Evolutionary conservation across 1,284 basidiomycete species (phyloP), one percentile per base, ranked within the genome.

Genomic region (Cryptococcus floricola): DNA sequence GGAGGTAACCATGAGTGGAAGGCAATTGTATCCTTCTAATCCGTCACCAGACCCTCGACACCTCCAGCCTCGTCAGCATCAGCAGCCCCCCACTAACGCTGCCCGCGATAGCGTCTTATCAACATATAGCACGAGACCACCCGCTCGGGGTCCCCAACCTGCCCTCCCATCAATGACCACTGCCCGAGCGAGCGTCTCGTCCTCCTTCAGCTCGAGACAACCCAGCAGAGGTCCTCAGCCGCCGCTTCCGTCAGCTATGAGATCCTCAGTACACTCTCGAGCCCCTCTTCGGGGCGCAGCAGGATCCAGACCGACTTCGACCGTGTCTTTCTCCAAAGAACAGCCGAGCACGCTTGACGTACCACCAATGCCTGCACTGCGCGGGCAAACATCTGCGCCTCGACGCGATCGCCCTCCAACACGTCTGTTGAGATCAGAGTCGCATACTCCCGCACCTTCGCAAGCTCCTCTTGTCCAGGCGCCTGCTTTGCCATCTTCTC

Each of bases 11-110:
- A 23, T 18, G 6, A 18, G 23, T 18, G 10, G n/a, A 18, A 41
- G 50, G 19, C 19, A 16, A 5, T 23, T 51, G 19, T 42, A 42
- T 18, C 50, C 50, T 16, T 51, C 50, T 4, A 51, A 42, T 27
- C 50, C 39, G n/a, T 52, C 50, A 6, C 28, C 50, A 8, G 46
- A 52, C n/a, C 54, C 54, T 14, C 41, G 54, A 18, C 44, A 55
- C 42, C 41, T 46, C 42, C 14, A 43, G 34, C 23, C 42, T 9
- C 50, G 34, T 16, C 13, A 7, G 25, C 23, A 13, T 9, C 44
- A 42, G 41, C 44, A 23, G 14, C 18, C 44, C 28, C 9, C 44
- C 23, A 23, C 44, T 18, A 46, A 27, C 16, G 41, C 41, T 16
- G 7, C 19, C 39, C 39, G 39, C 39, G 7, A 9, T 13, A 42